phyloP scores from a whole-genome alignment of 2,329 filamentous ascomycete species.

The Diaporthe sp. region DNA sequence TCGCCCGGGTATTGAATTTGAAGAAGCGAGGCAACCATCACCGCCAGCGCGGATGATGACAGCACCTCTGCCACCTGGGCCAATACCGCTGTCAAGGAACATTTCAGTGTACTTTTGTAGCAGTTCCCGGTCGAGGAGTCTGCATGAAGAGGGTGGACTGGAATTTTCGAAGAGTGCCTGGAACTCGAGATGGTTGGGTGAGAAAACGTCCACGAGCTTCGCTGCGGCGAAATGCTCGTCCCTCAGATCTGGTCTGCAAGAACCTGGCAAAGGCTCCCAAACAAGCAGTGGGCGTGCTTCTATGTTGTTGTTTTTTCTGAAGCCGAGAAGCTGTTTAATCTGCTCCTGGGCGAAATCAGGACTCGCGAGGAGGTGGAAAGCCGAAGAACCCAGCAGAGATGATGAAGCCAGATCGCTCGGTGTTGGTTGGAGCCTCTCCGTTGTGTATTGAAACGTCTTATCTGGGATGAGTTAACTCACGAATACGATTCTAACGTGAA shows the following conservation, averaged over 20 bases:
- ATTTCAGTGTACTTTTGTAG: conserved; percentile 7
- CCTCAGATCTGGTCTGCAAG: conserved; percentile 45
- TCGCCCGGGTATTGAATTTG: conserved; percentile 10
- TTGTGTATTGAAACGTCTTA: conserved; percentile 45
- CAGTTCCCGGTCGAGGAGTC: not conserved
- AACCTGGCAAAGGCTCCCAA: conserved; percentile 40
- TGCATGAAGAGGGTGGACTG: too few relatives aligned
- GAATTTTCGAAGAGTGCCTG: conserved; percentile 44
- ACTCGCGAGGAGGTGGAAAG: conserved; percentile 47
- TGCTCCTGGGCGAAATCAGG: conserved; percentile 42
- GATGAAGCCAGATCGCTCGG: conserved; percentile 38
- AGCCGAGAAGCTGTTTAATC: conserved; percentile 44
- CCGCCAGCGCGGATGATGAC: conserved; percentile 29
- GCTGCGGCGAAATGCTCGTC: conserved; percentile 47
- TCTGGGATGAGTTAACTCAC: conserved; percentile 44
- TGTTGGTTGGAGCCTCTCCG: conserved; percentile 42
- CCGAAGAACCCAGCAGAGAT: conserved; percentile 39
- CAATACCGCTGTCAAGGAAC: conserved; percentile 18
- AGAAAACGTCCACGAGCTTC: conserved; percentile 51
- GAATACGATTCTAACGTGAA: not conserved
- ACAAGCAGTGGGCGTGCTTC: not conserved
- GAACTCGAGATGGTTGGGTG: conserved; percentile 56
- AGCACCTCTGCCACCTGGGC: conserved; percentile 5
- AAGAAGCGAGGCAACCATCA: conserved; percentile 29
- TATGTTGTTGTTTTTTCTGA: conserved; percentile 11